Evolutionary conservation across 495 filamentous ascomycete species (phyloP), one percentile per base, ranked within the genome.

Genomic region (Halenospora varia): DNA sequence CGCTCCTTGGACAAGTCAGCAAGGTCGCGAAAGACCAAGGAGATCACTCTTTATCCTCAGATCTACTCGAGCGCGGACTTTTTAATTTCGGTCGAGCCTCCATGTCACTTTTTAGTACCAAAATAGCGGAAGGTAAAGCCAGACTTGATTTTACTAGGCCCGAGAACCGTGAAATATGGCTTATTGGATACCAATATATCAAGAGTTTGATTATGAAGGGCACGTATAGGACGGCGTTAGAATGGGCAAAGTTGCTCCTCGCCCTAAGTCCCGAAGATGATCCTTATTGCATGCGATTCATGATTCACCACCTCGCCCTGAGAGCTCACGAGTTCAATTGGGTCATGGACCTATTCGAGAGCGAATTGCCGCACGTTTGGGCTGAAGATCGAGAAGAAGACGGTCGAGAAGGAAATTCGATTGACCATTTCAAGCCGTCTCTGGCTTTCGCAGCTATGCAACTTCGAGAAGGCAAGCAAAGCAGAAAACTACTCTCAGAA

Each of bases 131-230:
- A 69, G 94, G 95, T 11, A 85, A 83, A 61, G 90, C 89, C 10
- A 76, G 86, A 41, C 73, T 98, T 35, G 84, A 90, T 67, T 97
- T 96, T 66, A 64, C 75, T 18, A 74, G 88, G 23, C 82, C 82
- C 9, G 92, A 94, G 70, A 97, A 97, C 66, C 82, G 94, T 41
- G 93, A 99, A 66, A 83, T 99, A 49, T 97, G 85, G 84, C 83
- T 97, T 45, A 88, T 90, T 20, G 86, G 82, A n/a, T 94, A 87
- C 78, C 83, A 92, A 60, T 96, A 96, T 61, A 86, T 96, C 64
- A 80, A 77, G 53, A 90, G 88, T 57, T 77, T 97, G 10, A 79
- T 87, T 10, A 86, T 89, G 79, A 91, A 94, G 63, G 91, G 92
- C n/a, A 96, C 92, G 13, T 96, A 89, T 78, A 81, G 91, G 25